phyloP scores from a whole-genome alignment of 2,329 filamentous ascomycete genomes.

The Xylariaceae sp. region DNA sequence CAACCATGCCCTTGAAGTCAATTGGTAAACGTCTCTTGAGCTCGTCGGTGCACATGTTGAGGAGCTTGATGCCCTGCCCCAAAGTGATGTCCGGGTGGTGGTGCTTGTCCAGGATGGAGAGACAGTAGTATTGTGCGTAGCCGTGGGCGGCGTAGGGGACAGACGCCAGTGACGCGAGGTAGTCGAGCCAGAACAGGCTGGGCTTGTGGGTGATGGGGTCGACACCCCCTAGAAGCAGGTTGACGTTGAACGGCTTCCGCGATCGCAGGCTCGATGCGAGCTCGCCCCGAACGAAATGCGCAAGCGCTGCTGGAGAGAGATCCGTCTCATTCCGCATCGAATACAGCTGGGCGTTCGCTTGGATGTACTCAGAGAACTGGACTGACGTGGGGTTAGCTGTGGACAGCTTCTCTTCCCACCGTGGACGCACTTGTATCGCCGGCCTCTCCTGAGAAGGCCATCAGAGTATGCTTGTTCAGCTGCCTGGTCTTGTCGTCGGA shows the following conservation, averaged over 20 bases:
- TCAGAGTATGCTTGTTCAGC: constrained; percentile 87
- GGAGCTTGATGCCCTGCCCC: constrained; percentile 82
- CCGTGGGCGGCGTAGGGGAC: constrained; percentile 95
- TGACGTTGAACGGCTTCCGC: constrained; percentile 92
- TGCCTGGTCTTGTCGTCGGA: constrained; percentile 92
- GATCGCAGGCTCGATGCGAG: constrained; percentile 85
- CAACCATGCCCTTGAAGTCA: constrained; percentile 94
- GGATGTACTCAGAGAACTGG: constrained; percentile 98
- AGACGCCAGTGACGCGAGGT: constrained; percentile 79
- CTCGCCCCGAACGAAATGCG: constrained; percentile 89
- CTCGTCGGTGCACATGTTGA: constrained; percentile 94
- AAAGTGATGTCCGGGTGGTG: constrained; percentile 91
- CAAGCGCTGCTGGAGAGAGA: constrained; percentile 79
- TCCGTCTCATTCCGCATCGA: constrained; percentile 96
- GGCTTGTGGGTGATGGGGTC: constrained; percentile 89
- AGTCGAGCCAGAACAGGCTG: constrained; percentile 93
- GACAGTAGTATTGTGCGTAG: constrained; percentile 99
- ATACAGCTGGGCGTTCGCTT: constrained; percentile 97
- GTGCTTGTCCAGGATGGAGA: constrained; percentile 96
- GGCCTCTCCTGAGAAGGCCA: constrained; percentile 93
- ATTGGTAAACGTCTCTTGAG: constrained; percentile 93
- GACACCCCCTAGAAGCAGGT: constrained; percentile 87
- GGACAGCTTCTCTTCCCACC: background rate
- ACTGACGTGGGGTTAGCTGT: constrained; percentile 45
- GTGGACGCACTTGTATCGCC: constrained; percentile 73